Percentiles rank a stretch among this genome's conserved stretches.
phyloP scores from a whole-genome alignment of 2,329 filamentous ascomycete species.

The Ceratocystis albifundus region DNA sequence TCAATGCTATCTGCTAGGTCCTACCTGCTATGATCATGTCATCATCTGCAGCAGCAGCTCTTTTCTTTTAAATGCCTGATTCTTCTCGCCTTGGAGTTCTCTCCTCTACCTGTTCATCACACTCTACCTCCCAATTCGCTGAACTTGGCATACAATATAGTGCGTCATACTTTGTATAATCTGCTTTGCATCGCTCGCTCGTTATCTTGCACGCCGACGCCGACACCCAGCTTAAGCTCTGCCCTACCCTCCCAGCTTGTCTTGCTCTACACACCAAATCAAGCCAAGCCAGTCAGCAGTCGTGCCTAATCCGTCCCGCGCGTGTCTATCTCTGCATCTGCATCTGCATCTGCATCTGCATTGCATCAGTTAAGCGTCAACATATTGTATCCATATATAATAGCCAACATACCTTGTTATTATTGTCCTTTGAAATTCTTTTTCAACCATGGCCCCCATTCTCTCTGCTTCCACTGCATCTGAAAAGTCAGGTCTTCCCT shows the following conservation, averaged over 20 bases:
- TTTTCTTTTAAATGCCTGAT: neutral
- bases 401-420: neutral
- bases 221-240: neutral
- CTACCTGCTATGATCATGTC: no score
- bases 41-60: neutral
- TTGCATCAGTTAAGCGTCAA: no score
- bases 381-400: neutral
- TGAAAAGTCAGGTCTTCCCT: slow-evolving; percentile 19
- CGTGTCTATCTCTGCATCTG: no score
- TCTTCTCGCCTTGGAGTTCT: neutral
- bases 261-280: neutral
- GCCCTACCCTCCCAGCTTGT: neutral
- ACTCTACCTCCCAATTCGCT: neutral
- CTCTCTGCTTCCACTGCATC: slow-evolving; percentile 10
- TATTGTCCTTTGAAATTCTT: neutral
- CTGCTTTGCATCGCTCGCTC: neutral
- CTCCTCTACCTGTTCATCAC: neutral
- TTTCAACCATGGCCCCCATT: slow-evolving; percentile 14
- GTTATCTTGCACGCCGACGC: no score
- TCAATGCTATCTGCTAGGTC: neutral
- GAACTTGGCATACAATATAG: neutral
- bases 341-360: no score
- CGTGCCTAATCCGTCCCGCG: neutral
- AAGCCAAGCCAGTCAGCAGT: neutral
- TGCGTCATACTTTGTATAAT: neutral